phyloP scores from a whole-genome alignment of 768 basidiomycete genomes.

The Tremella yokohamensis region DNA sequence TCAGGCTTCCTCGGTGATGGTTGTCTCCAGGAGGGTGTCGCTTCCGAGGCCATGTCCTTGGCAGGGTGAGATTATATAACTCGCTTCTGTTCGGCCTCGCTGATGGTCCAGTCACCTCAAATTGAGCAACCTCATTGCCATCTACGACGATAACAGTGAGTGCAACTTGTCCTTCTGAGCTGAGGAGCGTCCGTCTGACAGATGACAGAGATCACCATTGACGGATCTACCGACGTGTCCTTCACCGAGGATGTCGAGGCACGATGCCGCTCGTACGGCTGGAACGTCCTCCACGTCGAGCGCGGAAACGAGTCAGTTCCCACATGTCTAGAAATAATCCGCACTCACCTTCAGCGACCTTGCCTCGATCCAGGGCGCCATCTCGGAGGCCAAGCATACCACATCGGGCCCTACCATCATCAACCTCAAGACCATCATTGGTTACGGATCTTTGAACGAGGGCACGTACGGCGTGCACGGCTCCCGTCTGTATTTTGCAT shows the following conservation, averaged over 20 bases:
- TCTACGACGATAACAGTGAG: slow-evolving; percentile 95
- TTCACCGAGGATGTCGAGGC: slow-evolving; percentile 92
- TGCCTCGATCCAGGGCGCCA: slow-evolving; percentile 69
- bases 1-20: slow-evolving; percentile 89
- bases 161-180: slow-evolving; percentile 12
- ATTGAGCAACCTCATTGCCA: slow-evolving; percentile 84
- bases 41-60: slow-evolving; percentile 85
- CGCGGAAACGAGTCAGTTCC: slow-evolving; percentile 67
- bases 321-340: too few relatives aligned
- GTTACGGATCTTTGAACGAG: slow-evolving; percentile 85
- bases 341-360: slow-evolving; percentile 60
- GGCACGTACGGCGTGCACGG: slow-evolving; percentile 95
- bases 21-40: slow-evolving; percentile 94
- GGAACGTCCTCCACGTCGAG: slow-evolving; percentile 83
- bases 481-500: slow-evolving; percentile 62
- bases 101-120: slow-evolving; percentile 63
- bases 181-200: background rate
- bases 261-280: slow-evolving; percentile 85
- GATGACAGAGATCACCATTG: slow-evolving; percentile 76
- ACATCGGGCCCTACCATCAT: slow-evolving; percentile 83
- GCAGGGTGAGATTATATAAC: slow-evolving; percentile 59
- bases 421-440: slow-evolving; percentile 81
- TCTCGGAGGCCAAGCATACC: slow-evolving; percentile 70
- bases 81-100: background rate
- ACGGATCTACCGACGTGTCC: slow-evolving; percentile 83